Conservation (phyloP, 768 basidiomycete species). For the Termitomyces sp. region DNA sequence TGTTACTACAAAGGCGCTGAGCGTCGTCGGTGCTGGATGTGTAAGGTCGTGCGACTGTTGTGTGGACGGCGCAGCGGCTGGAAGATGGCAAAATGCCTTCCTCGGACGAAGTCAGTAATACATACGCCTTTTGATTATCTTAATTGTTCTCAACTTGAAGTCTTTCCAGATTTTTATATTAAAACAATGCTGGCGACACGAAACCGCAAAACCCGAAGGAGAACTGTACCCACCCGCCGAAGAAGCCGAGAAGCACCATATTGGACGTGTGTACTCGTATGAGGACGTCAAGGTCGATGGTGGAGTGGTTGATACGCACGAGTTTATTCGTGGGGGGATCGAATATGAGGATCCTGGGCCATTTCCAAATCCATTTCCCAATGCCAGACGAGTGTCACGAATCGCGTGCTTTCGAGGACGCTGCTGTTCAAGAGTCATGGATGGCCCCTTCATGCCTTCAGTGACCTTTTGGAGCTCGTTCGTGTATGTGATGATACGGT, state of each 20-base stretch:
- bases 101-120: too few species aligned
- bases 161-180: background rate
- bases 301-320: background rate
- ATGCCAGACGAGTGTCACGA: too few species aligned
- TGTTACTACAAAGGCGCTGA: too few species aligned
- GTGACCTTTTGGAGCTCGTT: background rate
- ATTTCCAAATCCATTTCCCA: too few species aligned
- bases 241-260: background rate
- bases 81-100: too few species aligned
- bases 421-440: too few species aligned
- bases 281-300: background rate
- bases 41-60: too few species aligned
- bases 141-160: too few species aligned
- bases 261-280: background rate
- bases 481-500: background rate
- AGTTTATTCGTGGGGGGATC: background rate
- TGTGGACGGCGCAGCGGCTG: too few species aligned
- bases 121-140: too few species aligned
- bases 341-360: background rate
- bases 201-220: background rate
- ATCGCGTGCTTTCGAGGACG: too few species aligned
- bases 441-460: background rate
- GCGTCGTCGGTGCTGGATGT: too few species aligned
- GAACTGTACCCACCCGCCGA: background rate
- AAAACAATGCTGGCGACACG: background rate